Base-by-base conservation (phyloP, 2,329 filamentous ascomycete species). In the Talaromyces sp. region DNA sequence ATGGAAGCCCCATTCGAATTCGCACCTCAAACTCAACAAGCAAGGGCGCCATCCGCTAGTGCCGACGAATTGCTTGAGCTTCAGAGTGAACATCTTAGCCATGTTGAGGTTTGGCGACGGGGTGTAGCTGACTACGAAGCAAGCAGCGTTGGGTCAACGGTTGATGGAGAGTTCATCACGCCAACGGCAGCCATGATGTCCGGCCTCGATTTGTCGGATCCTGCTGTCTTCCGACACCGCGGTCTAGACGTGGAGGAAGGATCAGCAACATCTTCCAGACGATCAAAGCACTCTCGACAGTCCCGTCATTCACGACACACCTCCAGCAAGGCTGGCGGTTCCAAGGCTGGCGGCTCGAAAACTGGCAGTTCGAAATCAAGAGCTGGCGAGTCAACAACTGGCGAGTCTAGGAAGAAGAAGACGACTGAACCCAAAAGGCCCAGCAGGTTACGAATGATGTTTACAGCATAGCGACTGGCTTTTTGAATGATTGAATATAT, bases 131-230 rank as follows among this genome's bases (percentile, higher is more conserved):
- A 88, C 63, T 79, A 80, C 17, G 83, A 84, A 68, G 83, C 81
- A 5, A 72, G 77, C 7, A 86, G 83, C 69, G 69, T 81, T 5
- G 86, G 84, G 27, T 88, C 86, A 4, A 88, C 84, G 31, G 86
- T 89, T 13, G 87, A 89, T 61, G 87, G 86, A 64, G 87, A 89
- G 71, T 88, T 88, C 74, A 85, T 89, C 73, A 89, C 87, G 2
- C 86, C 85, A 0, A 80, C 79, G 3, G 87, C 87, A 1, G 80
- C 80, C 1, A 75, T 76, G 17, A 79, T 83, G 74, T 82, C 80
- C 13, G 78, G 81, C 8, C 76, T 82, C 45, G 74, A 76, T 49
- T 68, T 78, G 25, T 75, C 72, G 25, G 78, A 71, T 75, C 75
- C 19, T 68, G 71, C 25, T 72, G 70, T 61, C 59, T 69, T 45